Evolutionary conservation across 768 basidiomycete species (phyloP), one percentile per base, ranked within the genome.

Genomic region (Amanita exitialis): DNA sequence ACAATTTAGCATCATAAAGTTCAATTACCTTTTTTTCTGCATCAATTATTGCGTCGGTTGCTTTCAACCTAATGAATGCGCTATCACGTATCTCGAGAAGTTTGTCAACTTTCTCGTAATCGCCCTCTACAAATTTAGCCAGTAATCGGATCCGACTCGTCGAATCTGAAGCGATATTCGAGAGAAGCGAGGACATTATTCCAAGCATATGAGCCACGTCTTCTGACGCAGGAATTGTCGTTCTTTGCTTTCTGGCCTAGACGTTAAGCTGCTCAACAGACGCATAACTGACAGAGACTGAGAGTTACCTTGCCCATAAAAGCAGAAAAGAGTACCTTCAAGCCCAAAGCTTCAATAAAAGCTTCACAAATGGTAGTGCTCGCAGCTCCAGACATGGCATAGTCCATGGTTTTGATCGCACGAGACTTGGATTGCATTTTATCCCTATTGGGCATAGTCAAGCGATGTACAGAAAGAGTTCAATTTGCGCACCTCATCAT

Each of bases 81-180:
- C 70, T 73, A 53, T 93, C 90, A 44, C 94, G 72, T 56, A 92
- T 78, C 60, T 98, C 95, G 21, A 96, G 68, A 27, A 99, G 70
- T 58, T 94, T 90, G 64, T 98, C 96, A 6, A 90, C 81, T 64
- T 99, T 98, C 62, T 94, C 92, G 60, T 96, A 99, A 47, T 86
- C 80, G 23, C 69, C 75, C 65, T 98, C 95, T 12, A 96, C 91
- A 58, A 98, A 99, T 66, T 99, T 99, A 5, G 90, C 74, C 13
- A 99, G 69, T 15, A 98, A 69, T 10, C 96, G 82, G 48, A 88
- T 80, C 15, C 90, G 82, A 25, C 78, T 72, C 0, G 81, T 75
- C 5, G 92, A 88, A 50, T 94, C 92, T 1, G 92, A 92, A 4
- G 84, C 75, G 7, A 97, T 79, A 57, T 89, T 92, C 6, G 86